Conservation (phyloP, 768 basidiomycete genomes). For the Mycena belliarum region DNA sequence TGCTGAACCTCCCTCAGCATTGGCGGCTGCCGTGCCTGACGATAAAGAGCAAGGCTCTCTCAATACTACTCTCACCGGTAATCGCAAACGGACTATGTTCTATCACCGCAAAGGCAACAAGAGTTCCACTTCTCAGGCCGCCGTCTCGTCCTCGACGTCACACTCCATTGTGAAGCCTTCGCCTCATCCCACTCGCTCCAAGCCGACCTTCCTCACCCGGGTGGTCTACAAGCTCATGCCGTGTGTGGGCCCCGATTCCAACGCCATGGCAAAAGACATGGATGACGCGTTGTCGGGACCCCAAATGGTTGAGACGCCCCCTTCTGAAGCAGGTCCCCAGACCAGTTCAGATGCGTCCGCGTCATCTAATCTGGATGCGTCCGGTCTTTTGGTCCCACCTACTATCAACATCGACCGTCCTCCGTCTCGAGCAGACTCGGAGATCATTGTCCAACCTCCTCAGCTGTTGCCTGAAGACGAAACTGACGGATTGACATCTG, state of each 20-base stretch:
- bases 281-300: constrained; percentile 20
- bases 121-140: constrained; percentile 35
- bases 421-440: constrained; percentile 30
- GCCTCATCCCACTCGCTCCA: constrained; percentile 18
- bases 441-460: constrained; percentile 23
- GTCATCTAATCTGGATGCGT: constrained; percentile 8
- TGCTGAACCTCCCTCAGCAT: constrained; percentile 17
- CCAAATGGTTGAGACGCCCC: constrained; percentile 23
- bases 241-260: constrained; percentile 31
- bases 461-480: constrained; percentile 61
- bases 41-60: constrained; percentile 44
- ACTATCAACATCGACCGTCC: constrained; percentile 27
- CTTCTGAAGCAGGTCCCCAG: constrained; percentile 15
- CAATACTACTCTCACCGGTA: constrained; percentile 39
- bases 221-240: constrained; percentile 39
- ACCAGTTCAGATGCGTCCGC: constrained; percentile 10
- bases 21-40: constrained; percentile 23
- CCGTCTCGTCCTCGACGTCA: constrained; percentile 33
- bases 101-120: constrained; percentile 43
- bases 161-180: constrained; percentile 35
- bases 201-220: constrained; percentile 33
- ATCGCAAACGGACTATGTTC: constrained; percentile 39
- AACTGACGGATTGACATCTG: constrained; percentile 87
- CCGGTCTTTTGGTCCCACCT: constrained; percentile 21
- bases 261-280: constrained; percentile 13